These are phyloP conservation scores for Eucalyptus cloeziana DNA, from an alignment of 345 rosid species.

Conservation along the genomic window DNA sequence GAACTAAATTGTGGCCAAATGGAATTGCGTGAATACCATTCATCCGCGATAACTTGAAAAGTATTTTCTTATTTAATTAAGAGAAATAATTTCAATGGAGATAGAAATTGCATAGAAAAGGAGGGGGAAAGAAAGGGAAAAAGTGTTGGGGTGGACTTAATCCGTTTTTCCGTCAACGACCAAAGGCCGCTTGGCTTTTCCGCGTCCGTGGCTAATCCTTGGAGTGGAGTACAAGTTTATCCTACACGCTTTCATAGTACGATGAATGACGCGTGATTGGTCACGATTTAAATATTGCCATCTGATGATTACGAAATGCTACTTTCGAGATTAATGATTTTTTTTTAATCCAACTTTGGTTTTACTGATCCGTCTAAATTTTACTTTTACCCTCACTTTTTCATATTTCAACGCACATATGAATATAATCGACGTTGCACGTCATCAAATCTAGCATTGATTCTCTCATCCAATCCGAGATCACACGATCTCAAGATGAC, in stretches of 20 bases:
- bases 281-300: neutral
- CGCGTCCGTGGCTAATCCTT: rapidly evolving
- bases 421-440: rapidly evolving
- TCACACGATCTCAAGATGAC: rapidly evolving
- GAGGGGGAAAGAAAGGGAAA: rapidly evolving
- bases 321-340: neutral
- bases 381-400: neutral
- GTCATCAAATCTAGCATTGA: rapidly evolving
- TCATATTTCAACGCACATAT: neutral
- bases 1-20: neutral
- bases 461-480: rapidly evolving
- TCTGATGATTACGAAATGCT: neutral
- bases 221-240: neutral
- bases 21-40: neutral
- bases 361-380: neutral
- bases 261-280: neutral
- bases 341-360: no score
- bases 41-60: neutral
- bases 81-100: neutral
- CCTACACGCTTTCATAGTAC: neutral
- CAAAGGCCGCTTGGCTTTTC: rapidly evolving
- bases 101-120: neutral
- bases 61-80: neutral
- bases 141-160: no score
- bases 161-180: no score